Evolutionary conservation across 2,329 filamentous ascomycete genomes (phyloP), one percentile per base, ranked within the genome.

Genomic region (Aureobasidium uvarum): DNA sequence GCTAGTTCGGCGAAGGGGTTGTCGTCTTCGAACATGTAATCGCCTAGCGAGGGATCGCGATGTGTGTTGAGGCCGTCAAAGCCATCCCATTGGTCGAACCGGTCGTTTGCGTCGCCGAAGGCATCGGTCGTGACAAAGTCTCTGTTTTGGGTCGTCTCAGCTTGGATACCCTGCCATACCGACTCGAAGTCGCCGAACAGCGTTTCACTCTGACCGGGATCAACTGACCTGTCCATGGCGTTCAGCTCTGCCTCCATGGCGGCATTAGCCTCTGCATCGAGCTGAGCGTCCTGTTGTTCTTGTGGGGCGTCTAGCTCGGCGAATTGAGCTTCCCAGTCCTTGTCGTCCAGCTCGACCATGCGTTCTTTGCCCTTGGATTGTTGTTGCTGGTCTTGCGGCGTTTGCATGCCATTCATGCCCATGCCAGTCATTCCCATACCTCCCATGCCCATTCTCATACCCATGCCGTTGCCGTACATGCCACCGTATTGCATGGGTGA

Each of bases 321-420:
- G 77, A 99, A 99, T 77, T 98, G 92, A 72, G 92, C 91, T 78
- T 98, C 94, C 95, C 95, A 98, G 74, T 96, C 89, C 73, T 89
- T 77, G 71, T 99, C 94, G 75, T 97, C 92, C 28, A 98, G 85
- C 79, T 98, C 95, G 14, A 98, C 89, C 79, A 98, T 85, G 41
- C 85, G 80, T 6, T 81, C 86, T 77, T 96, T 96, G 45, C 90
- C 93, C 76, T 98, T 98, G 66, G 90, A 91, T 60, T 79, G 77
- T 66, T 80, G 79, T 71, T 81, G 81, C 69, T 80, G 74, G 68
- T 79, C 68, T 25, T 65, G 52, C n/a, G 68, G 67, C 20, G 70
- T 68, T 69, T 74, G 74, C 18, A 73, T 71, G 51, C 71, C 66
- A 66, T 73, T 72, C 80, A 72, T 81, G 73, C 72, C 82, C 81